Base-by-base conservation (phyloP, 2,329 filamentous ascomycete species). In the Aphanocladium album region DNA sequence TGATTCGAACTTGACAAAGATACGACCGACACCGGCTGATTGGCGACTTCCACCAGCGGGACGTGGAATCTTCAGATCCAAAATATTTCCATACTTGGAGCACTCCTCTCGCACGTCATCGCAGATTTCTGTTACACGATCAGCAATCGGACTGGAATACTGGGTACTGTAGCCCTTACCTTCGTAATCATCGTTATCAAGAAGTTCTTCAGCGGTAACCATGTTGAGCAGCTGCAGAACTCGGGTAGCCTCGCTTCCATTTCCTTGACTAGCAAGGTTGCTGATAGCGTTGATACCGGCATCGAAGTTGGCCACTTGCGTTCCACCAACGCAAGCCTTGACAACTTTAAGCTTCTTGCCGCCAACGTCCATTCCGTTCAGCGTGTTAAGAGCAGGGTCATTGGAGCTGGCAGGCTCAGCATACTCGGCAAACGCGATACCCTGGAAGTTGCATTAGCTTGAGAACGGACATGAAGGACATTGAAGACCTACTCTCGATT, bases 281-380 rank as follows among this genome's bases (percentile, higher is more conserved):
- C 93, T 96, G 87, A 99, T 98, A 64, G 95, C 95, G 67, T 95
- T 96, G 64, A 99, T 93, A 60, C 93, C 91, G 83, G 97, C 96
- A 70, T 99, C 95, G 45, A 96, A 84, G 64, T 92, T 92, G 51
- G 90, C 83, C 23, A 92, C 92, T 73, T 99, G 95, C n/a, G 92
- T 93, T 63, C 91, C 88, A 67, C 95, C 95, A 65, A 97, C 90
- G 74, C 93, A 96, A 33, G 95, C 96, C 70, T 93, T 91, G 66
- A 85, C 81, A 39, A 97, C 92, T 77, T 89, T 93, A 60, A 99
- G 83, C 68, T 88, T 86, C 68, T 89, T 89, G 64, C 96, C 93
- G 45, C 91, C 93, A 16, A 99, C 85, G 65, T 95, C 90, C 88
- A 99, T 96, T 37, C 89, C 90, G 69, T 98, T 93, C 33, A 99